phyloP scores from a whole-genome alignment of 768 basidiomycete genomes.

The Porpolomopsis calyptriformis region DNA sequence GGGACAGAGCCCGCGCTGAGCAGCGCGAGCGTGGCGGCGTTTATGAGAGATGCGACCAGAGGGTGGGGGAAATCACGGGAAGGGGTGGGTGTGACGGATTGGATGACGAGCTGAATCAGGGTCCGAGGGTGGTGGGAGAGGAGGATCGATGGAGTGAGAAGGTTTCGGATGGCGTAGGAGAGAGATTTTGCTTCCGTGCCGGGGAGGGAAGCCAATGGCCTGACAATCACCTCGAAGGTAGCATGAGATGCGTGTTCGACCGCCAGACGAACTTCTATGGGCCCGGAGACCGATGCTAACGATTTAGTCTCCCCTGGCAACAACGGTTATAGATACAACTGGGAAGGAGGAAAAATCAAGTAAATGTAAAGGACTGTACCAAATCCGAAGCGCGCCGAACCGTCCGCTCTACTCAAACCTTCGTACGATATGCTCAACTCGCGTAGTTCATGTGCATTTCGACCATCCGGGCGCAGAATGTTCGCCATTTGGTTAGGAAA shows the following conservation, averaged over 20 bases:
- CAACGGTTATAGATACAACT: constrained; percentile 2
- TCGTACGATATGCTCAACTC: constrained; percentile 41
- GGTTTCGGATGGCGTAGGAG: constrained; percentile 40
- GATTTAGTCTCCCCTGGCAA: constrained; percentile 30
- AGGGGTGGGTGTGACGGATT: constrained; percentile 34
- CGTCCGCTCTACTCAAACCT: constrained; percentile 60
- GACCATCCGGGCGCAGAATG: constrained; percentile 24
- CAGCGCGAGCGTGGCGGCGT: constrained; percentile 59
- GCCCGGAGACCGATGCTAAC: constrained; percentile 68
- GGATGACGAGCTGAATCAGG: constrained; percentile 68
- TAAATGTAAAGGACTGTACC: constrained; percentile 26
- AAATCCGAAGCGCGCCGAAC: constrained; percentile 63
- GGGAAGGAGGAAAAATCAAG: constrained; percentile 6
- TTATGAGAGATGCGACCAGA: constrained; percentile 55
- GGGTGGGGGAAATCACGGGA: constrained; percentile 17
- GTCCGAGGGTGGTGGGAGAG: constrained; percentile 61
- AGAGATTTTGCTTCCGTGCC: constrained; percentile 59
- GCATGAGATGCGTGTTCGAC: constrained; percentile 63
- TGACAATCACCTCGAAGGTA: constrained; percentile 62
- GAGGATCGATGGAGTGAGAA: constrained; percentile 53
- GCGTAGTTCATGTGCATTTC: constrained; percentile 26
- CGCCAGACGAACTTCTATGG: constrained; percentile 63
- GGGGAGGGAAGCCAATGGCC: constrained; percentile 59
- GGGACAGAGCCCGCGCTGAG: constrained; percentile 61
- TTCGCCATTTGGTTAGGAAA: too few species aligned